Percentiles rank a stretch among this genome's conserved stretches.
These are phyloP conservation scores for Aspergillus diversus DNA, from an alignment of 495 filamentous ascomycete species.

Conservation along the genomic window DNA sequence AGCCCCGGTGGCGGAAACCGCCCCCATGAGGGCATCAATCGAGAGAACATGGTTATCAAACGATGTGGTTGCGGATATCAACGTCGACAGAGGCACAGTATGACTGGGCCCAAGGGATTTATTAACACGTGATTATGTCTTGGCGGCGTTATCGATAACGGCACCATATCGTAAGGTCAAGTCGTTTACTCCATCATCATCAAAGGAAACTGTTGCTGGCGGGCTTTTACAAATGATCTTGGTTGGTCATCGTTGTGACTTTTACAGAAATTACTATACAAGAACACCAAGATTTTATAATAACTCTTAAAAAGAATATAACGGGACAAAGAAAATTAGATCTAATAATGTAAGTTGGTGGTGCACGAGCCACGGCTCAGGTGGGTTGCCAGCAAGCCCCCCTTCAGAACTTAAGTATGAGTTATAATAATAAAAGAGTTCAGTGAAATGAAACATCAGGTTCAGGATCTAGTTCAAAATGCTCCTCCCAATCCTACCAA, in stretches of 20 bases:
- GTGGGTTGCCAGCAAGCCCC: conserved; percentile 10
- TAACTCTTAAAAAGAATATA: background rate
- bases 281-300: too few relatives aligned
- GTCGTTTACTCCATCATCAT: too few relatives aligned
- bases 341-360: background rate
- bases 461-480: conserved; percentile 48
- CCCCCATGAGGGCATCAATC: conserved; percentile 34
- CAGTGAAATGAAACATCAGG: background rate
- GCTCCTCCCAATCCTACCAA: conserved; percentile 65
- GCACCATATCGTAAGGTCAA: background rate
- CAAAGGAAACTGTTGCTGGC: too few relatives aligned
- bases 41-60: conserved; percentile 39
- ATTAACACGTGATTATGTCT: conserved; percentile 30
- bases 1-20: conserved; percentile 23
- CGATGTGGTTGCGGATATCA: conserved; percentile 18
- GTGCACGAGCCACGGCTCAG: background rate
- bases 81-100: conserved; percentile 19
- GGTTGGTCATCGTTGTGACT: too few relatives aligned
- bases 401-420: background rate
- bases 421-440: conserved; percentile 9
- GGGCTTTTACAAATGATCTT: too few relatives aligned
- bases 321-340: background rate
- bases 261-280: too few relatives aligned
- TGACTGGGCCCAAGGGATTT: conserved; percentile 17
- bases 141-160: conserved; percentile 27